Evolutionary conservation across 202 grass and related monocot genomes (phyloP).

Genomic region (Dendrocalamus latiflorus): DNA sequence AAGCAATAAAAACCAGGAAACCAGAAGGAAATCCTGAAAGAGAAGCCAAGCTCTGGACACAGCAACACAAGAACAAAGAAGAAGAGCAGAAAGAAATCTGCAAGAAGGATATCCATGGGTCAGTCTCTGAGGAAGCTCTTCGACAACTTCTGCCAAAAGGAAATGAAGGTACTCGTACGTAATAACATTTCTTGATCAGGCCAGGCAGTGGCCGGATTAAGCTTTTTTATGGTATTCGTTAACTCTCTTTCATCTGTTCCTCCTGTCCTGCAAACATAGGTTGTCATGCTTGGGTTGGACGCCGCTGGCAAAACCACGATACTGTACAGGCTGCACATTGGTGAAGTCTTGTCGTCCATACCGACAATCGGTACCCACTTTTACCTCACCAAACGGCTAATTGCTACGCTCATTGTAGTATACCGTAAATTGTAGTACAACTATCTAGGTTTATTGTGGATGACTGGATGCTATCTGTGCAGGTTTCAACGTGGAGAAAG

Average conservation of each 20-base stretch:
- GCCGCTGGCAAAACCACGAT: slow-evolving; percentile 78
- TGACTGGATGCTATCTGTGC: neutral
- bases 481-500: slow-evolving; percentile 41
- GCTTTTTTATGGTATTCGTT: neutral
- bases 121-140: slow-evolving; percentile 56
- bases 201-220: neutral
- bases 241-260: too few relatives aligned
- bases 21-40: too few relatives aligned
- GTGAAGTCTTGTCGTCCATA: slow-evolving; percentile 57
- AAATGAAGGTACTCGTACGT: slow-evolving; percentile 34
- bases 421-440: neutral
- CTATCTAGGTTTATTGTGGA: neutral
- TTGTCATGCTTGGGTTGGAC: slow-evolving; percentile 43
- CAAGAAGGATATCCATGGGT: slow-evolving; percentile 24
- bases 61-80: neutral
- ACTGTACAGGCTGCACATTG: slow-evolving; percentile 70
- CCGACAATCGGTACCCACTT: slow-evolving; percentile 40
- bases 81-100: neutral
- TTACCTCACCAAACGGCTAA: too few relatives aligned
- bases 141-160: slow-evolving; percentile 39
- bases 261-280: slow-evolving; percentile 7
- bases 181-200: too few relatives aligned
- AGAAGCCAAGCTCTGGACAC: too few relatives aligned
- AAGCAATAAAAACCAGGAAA: neutral
- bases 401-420: too few relatives aligned